Evolutionary conservation across 495 filamentous ascomycete genomes (phyloP).

Genomic region (Aspergillus homomorphus): DNA sequence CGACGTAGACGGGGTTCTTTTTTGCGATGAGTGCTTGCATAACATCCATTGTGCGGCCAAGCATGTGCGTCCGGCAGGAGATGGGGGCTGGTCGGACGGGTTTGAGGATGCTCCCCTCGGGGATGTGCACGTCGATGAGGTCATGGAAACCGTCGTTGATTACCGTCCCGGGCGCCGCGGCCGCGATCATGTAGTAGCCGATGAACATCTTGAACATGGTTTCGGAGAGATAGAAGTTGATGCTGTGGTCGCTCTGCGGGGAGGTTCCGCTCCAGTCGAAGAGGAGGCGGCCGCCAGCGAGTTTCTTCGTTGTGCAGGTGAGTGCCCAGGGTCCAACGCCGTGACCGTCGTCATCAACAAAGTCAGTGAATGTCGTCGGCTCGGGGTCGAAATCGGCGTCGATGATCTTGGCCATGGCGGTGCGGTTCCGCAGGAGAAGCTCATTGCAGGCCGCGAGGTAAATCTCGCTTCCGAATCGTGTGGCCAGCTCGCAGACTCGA

Average conservation of each 20-base stretch:
- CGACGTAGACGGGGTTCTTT: slow-evolving; percentile 44
- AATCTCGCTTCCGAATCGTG: slow-evolving; percentile 39
- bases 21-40: slow-evolving; percentile 49
- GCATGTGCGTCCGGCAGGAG: slow-evolving; percentile 47
- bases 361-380: slow-evolving; percentile 45
- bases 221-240: slow-evolving; percentile 50
- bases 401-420: slow-evolving; percentile 42
- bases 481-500: slow-evolving; percentile 43
- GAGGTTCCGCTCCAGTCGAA: slow-evolving; percentile 50
- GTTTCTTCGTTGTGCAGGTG: slow-evolving; percentile 46
- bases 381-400: slow-evolving; percentile 43
- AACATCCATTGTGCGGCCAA: slow-evolving; percentile 46
- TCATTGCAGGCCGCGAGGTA: slow-evolving; percentile 45
- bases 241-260: slow-evolving; percentile 46
- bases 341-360: slow-evolving; percentile 52
- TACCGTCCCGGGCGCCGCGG: slow-evolving; percentile 43
- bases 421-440: slow-evolving; percentile 43
- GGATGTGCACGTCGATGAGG: slow-evolving; percentile 46
- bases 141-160: slow-evolving; percentile 51
- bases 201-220: slow-evolving; percentile 55
- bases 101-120: slow-evolving; percentile 43
- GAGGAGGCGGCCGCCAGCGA: slow-evolving; percentile 29
- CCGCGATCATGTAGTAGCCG: slow-evolving; percentile 47
- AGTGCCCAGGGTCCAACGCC: slow-evolving; percentile 47
- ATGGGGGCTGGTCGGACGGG: slow-evolving; percentile 48